Evolutionary conservation across 768 basidiomycete species (phyloP).

Genomic region (Chalciporus sphaerocephalus): DNA sequence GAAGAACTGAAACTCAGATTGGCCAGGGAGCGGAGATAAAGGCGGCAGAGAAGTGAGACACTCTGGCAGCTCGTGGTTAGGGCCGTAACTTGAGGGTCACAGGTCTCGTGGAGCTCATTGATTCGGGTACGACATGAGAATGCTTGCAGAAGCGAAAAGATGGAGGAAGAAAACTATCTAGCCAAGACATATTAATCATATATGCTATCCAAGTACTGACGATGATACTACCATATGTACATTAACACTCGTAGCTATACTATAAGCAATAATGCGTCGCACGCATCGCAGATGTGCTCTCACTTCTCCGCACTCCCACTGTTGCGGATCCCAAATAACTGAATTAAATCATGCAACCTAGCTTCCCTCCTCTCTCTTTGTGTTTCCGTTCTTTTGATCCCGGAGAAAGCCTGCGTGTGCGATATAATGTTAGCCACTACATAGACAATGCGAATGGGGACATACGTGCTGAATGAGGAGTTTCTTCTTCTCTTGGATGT

Average conservation of each 20-base stretch:
- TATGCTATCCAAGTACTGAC: too few species aligned
- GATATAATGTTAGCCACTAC: not conserved
- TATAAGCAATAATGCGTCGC: not conserved
- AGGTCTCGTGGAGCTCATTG: not conserved
- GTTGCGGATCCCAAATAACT: conserved; percentile 47
- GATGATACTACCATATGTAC: conserved; percentile 11
- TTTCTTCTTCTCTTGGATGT: conserved; percentile 86
- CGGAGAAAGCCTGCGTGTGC: conserved; percentile 69
- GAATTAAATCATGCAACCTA: conserved; percentile 67
- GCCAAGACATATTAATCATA: not conserved
- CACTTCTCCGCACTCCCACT: conserved; percentile 14
- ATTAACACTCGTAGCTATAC: not conserved
- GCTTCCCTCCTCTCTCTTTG: conserved; percentile 76
- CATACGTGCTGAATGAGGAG: conserved; percentile 67
- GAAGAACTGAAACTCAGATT: too few species aligned
- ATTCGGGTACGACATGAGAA: too few species aligned
- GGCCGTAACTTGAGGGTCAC: conserved; percentile 33
- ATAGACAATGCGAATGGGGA: not conserved
- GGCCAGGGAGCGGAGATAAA: too few species aligned
- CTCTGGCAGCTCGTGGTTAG: too few species aligned
- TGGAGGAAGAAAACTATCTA: not conserved
- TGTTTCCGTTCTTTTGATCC: conserved; percentile 71
- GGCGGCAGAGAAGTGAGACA: too few species aligned
- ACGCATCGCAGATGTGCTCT: too few species aligned
- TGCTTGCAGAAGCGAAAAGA: too few species aligned